Evolutionary conservation across 1,284 basidiomycete species (phyloP).

Genomic region (Erythrobasidium hasegawianum): DNA sequence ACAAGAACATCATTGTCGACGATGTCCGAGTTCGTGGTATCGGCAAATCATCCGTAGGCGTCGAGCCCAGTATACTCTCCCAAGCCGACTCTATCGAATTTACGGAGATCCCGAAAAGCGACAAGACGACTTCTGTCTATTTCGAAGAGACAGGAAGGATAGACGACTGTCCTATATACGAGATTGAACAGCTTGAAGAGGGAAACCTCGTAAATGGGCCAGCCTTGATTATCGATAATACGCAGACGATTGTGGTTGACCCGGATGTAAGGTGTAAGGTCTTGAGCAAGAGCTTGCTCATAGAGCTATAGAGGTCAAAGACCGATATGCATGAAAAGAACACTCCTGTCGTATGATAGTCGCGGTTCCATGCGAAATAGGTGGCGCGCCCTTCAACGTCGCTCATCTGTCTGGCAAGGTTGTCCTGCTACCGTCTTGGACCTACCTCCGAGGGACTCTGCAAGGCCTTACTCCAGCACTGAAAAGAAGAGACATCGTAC

Average conservation of each 20-base stretch:
- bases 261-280: slow-evolving; percentile 45
- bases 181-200: slow-evolving; percentile 61
- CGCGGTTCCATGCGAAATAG: too few species aligned
- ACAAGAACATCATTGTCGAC: slow-evolving; percentile 71
- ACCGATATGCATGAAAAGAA: too few species aligned
- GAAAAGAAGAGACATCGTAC: too few species aligned
- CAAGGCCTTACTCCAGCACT: too few species aligned
- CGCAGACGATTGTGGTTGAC: slow-evolving; percentile 81
- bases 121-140: slow-evolving; percentile 56
- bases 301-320: slow-evolving; percentile 21
- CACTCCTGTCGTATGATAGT: too few species aligned
- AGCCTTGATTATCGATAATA: slow-evolving; percentile 84
- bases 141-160: slow-evolving; percentile 72
- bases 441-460: too few species aligned
- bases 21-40: slow-evolving; percentile 78
- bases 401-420: too few species aligned
- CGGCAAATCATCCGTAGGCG: slow-evolving; percentile 80
- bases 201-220: slow-evolving; percentile 75
- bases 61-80: slow-evolving; percentile 73
- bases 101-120: not conserved
- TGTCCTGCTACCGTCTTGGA: too few species aligned
- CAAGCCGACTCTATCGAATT: slow-evolving; percentile 52
- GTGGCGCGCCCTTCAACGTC: too few species aligned
- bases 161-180: slow-evolving; percentile 69
- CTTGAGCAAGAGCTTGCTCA: slow-evolving; percentile 23